Base-by-base conservation (phyloP, 2,329 filamentous ascomycete genomes). In the Aspergillus alliaceus region DNA sequence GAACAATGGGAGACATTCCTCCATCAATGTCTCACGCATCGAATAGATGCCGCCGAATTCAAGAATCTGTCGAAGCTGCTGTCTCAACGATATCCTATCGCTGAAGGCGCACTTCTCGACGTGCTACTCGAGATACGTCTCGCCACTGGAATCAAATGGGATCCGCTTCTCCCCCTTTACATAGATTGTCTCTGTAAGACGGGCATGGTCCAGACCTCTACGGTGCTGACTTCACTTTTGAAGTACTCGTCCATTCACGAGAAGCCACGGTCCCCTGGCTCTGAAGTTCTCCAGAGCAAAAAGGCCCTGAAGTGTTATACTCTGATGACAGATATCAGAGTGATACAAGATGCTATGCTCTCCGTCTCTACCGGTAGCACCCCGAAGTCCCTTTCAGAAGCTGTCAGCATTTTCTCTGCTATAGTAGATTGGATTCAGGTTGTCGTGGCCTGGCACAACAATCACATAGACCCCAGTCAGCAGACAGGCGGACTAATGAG, bases 161-260 rank as follows among this genome's bases (percentile, higher is more conserved):
- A 78, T 57, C 75, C 75, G n/a, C 60, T 77, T 32, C 64, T 77
- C 54, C 75, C 75, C 9, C 63, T 74, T 14, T 78, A 77, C 63
- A 67, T 75, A 34, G 74, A 77, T 56, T 66, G 68, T 32, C 59
- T 77, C 14, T 72, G 70, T 55, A 74, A 70, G 56, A 59, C 68
- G 47, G 71, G 69, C 1, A 61, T 64, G 39, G 64, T 75, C 11
- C 73, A 69, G 52, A 63, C 68, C n/a, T 68, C 74, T 0, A 65
- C 69, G 18, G 71, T 75, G 6, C 54, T 77, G 58, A 62, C 59
- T 6, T 66, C 65, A 15, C 62, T 77, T 9, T 57, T 77, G 46
- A 68, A 67, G 48, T 67, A 73, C 47, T 76, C 75, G 12, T 74
- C 71, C 11, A 69, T 77, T 46, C 63, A 63, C 22, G 65, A 67